Base-by-base conservation (phyloP, 2,329 filamentous ascomycete genomes). In the Monosporascus ibericus region DNA sequence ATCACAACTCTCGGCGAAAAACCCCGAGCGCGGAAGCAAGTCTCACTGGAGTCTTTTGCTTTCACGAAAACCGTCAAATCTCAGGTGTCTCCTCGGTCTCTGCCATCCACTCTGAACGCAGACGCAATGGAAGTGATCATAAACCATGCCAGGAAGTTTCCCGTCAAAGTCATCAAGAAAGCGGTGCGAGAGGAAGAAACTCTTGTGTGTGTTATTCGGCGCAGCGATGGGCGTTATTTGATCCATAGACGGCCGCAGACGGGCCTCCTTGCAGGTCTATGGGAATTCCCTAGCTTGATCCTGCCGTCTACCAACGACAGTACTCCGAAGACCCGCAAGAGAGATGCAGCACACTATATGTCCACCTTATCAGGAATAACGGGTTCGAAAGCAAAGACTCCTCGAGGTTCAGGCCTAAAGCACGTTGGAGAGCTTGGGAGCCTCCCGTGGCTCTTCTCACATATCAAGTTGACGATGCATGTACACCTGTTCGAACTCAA, bases 391-490 rank as follows among this genome's bases (percentile, higher is more conserved):
- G 40, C 48, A 2, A 46, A 53, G 14, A 48, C 40, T 18, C 47
- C n/a, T 17, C 48, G 36, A 30, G 42, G 38, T 8, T 47, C 20
- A 15, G 46, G 40, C 8, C 40, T 70, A 18, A 69, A 65, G 47
- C 63, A 75, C 44, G 55, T 67, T 0, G 65, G 64, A 0, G 75
- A 78, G 34, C 55, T 82, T n/a, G 79, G 75, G 0, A 76, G 68
- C 44, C 73, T 82, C 14, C 78, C 78, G 0, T 83, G 80, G 80
- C 62, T 77, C 6, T 82, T 82, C 55, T 82, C 79, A 1, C 80
- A 83, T 51, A 62, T 83, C 1, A 78, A 74, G 63, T 63, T 82
- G 56, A 78, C 73, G 1, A 82, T 82, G 80, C 77, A 82, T 54
- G 79, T 82, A 3, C 76, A 80, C 36, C 52, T 78, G 0, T 81